Base-by-base conservation (phyloP, 257 asterid genomes). In the Prunella vulgaris region DNA sequence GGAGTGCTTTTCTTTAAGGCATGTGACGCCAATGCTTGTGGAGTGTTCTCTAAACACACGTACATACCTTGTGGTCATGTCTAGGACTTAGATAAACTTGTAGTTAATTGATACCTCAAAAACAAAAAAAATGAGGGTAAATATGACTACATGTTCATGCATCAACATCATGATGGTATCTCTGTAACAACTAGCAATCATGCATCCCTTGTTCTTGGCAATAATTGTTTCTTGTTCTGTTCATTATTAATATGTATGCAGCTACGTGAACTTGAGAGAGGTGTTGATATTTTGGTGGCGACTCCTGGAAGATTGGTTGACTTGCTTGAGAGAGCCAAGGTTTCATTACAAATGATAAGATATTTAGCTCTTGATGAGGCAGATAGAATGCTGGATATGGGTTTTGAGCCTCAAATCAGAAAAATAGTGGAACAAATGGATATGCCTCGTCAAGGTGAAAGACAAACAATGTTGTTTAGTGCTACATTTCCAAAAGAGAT, bases 281-380 rank as follows among this genome's bases (percentile, higher is more conserved):
- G 97, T 20, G 97, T 91, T 80, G 97, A 91, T 85, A 87, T 89
- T 83, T 86, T 89, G 70, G 97, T 90, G 85, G 97, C 97, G 40
- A 90, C 97, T 42, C 97, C 97, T 28, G 97, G 97, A 71, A 84
- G 95, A 84, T 80, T 88, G 77, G 95, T 91, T 21, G 97, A 91
- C 80, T 75, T 91, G 85, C 93, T 89, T 51, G 97, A 90, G 83
- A 86, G 97, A 71, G 97, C 91, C 60, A 88, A 78, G 80, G 90
- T 85, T 66, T 85, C 96, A 60, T 73, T 91, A 66, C 84, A 85
- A 78, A 79, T 86, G 94, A 84, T 90, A 68, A 84, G 86, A 76
- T 88, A 86, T 76, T 78, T 88, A 77, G 97, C 94, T 77, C 94
- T 88, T 69, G 96, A 90, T 74, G 97, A 90, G 82, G 97, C 97